Percentiles rank a stretch among this genome's conserved stretches.
phyloP scores from a whole-genome alignment of 495 filamentous ascomycete genomes.

The Neurospora sublineolata region DNA sequence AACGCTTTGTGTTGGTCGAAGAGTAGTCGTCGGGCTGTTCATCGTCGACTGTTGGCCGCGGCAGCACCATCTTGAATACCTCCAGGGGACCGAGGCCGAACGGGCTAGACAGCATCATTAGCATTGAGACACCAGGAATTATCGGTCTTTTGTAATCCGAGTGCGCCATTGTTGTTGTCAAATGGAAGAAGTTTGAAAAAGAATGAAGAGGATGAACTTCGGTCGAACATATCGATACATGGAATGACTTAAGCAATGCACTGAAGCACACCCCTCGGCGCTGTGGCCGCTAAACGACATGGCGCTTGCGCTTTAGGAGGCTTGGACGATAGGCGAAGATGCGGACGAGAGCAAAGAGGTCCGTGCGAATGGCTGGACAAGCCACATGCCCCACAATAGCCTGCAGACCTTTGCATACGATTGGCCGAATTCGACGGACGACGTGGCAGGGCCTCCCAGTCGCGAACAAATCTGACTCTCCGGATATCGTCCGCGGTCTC shows the following conservation, averaged over 20 bases:
- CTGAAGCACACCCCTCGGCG: not conserved
- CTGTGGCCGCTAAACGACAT: not conserved
- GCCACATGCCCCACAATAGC: not conserved
- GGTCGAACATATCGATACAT: not conserved
- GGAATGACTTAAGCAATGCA: not conserved
- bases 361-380: not conserved
- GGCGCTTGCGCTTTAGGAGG: slow-evolving; percentile 9
- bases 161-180: not conserved
- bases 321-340: slow-evolving; percentile 1
- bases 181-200: not conserved
- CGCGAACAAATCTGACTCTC: not conserved
- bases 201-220: not conserved
- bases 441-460: not conserved
- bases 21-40: not conserved
- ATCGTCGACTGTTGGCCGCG: not conserved
- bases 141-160: not conserved
- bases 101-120: not conserved
- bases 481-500: slow-evolving; percentile 1
- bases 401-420: not conserved
- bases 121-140: too few species aligned
- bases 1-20: not conserved
- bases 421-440: not conserved
- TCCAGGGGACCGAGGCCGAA: not conserved
- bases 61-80: not conserved
- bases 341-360: not conserved